Evolutionary conservation across 1,284 basidiomycete genomes (phyloP).

Genomic region (Boletellus sp.): DNA sequence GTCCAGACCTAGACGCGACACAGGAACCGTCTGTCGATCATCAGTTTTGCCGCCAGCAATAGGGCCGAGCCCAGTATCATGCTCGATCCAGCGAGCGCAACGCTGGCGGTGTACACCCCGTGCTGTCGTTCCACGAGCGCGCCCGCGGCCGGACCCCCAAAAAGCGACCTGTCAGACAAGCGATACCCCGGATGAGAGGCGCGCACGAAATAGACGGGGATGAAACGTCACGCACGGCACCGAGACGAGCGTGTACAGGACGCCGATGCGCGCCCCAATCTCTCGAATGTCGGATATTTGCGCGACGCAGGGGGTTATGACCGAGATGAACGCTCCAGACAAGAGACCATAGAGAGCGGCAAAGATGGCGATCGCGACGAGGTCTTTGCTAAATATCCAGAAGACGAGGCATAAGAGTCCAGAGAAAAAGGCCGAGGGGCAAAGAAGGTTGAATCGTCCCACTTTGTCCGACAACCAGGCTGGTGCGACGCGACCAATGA

Average conservation of each 20-base stretch:
- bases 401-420: slow-evolving; percentile 54
- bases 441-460: slow-evolving; percentile 61
- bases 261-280: slow-evolving; percentile 58
- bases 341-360: slow-evolving; percentile 55
- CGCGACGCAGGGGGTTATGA: slow-evolving; percentile 61
- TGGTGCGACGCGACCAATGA: slow-evolving; percentile 60
- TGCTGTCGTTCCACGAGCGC: slow-evolving; percentile 43
- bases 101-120: slow-evolving; percentile 50
- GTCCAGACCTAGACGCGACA: slow-evolving; percentile 20
- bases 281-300: slow-evolving; percentile 54
- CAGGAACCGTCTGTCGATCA: slow-evolving; percentile 40
- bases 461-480: slow-evolving; percentile 57
- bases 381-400: slow-evolving; percentile 48
- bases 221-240: slow-evolving; percentile 51
- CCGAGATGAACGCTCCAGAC: slow-evolving; percentile 57
- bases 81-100: slow-evolving; percentile 55
- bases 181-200: slow-evolving; percentile 2
- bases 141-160: slow-evolving; percentile 59
- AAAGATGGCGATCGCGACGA: slow-evolving; percentile 48
- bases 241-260: slow-evolving; percentile 58
- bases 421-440: slow-evolving; percentile 54
- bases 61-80: slow-evolving; percentile 54
- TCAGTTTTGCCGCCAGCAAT: slow-evolving; percentile 46
- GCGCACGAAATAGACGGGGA: background rate
- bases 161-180: slow-evolving; percentile 43